phyloP scores from a whole-genome alignment of 2,329 filamentous ascomycete species.

The Cladosporium austrohemisphaericum region DNA sequence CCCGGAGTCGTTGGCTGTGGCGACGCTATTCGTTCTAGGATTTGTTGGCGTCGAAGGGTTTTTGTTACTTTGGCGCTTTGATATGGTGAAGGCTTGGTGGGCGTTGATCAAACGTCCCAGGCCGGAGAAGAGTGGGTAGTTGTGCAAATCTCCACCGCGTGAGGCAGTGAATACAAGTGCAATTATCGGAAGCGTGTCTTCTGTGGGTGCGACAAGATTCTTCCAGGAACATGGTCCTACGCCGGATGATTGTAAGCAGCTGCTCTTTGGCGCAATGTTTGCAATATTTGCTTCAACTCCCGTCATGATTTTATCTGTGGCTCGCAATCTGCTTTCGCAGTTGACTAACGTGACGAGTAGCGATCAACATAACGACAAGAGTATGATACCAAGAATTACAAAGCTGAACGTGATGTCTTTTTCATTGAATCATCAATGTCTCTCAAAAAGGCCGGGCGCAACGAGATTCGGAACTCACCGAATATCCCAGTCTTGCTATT shows the following conservation, averaged over 20 bases:
- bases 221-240: too few relatives aligned
- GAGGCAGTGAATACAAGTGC: too few relatives aligned
- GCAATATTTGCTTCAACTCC: too few relatives aligned
- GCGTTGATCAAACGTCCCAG: conserved; percentile 15
- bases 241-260: too few relatives aligned
- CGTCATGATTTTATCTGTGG: too few relatives aligned
- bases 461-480: conserved; percentile 11
- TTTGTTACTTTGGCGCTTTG: conserved; percentile 22
- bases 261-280: too few relatives aligned
- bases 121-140: conserved; percentile 10
- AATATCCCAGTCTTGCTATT: conserved; percentile 1
- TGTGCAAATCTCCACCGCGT: too few relatives aligned
- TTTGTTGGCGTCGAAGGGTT: conserved; percentile 27
- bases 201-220: too few relatives aligned
- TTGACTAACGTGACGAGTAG: too few relatives aligned
- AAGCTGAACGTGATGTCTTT: conserved; percentile 16
- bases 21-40: conserved; percentile 24
- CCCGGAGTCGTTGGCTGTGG: conserved; percentile 20
- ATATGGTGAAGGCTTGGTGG: conserved; percentile 24
- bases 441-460: conserved; percentile 11
- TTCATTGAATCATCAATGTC: conserved; percentile 17
- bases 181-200: too few relatives aligned
- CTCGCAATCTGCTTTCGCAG: neutral
- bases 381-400: conserved; percentile 11
- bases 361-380: neutral